Conservation (phyloP, 176 grass and related monocot genomes). For the Otatea glauca region DNA sequence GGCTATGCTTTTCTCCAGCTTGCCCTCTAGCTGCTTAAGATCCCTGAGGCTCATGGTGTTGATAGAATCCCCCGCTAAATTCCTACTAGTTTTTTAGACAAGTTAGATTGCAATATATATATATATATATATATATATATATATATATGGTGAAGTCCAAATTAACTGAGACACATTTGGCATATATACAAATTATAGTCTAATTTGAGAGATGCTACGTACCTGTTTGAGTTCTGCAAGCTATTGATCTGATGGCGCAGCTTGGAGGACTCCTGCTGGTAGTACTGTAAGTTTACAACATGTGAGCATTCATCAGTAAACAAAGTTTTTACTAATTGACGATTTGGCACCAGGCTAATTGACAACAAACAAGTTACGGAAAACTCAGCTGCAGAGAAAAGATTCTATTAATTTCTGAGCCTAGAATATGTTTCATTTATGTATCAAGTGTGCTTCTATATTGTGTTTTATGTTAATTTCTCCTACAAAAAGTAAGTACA, state of each 20-base stretch:
- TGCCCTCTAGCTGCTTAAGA: conserved; percentile 69
- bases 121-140: neutral
- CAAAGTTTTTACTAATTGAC: neutral
- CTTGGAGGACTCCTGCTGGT: conserved; percentile 84
- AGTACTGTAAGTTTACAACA: conserved; percentile 58
- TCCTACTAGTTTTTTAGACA: conserved; percentile 52
- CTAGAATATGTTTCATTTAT: neutral
- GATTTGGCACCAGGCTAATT: neutral
- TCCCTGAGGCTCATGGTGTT: conserved; percentile 62
- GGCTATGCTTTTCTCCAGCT: conserved; percentile 68
- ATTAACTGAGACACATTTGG: neutral
- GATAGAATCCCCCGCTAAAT: conserved; percentile 62
- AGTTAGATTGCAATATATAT: conserved; percentile 10
- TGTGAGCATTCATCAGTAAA: conserved; percentile 12
- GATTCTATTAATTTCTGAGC: neutral
- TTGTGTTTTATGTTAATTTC: neutral
- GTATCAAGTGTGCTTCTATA: neutral
- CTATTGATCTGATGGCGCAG: conserved; percentile 67
- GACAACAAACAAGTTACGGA: neutral
- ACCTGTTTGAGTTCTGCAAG: conserved; percentile 87
- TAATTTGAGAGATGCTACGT: conserved; percentile 13
- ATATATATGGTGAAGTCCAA: neutral
- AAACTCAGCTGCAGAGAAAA: neutral
- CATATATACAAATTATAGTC: neutral
- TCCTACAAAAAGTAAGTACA: neutral